These are phyloP conservation scores for Eutypa lata DNA, from an alignment of 2,329 filamentous ascomycete genomes.

Conservation along the genomic window DNA sequence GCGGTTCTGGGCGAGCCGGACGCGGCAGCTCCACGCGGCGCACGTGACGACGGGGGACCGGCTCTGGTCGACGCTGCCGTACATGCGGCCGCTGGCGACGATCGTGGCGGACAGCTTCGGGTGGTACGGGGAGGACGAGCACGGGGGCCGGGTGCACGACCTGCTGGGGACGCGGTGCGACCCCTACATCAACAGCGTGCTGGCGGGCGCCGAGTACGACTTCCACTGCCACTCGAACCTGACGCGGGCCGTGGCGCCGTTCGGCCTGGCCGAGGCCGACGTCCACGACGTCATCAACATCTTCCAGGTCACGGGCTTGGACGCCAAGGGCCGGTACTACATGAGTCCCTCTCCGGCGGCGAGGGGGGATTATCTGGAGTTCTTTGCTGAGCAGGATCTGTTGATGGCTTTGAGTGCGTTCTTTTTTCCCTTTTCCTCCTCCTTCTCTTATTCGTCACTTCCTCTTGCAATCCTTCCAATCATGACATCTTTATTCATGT, in stretches of 20 bases:
- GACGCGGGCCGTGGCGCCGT: conserved; percentile 66
- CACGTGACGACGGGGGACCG: conserved; percentile 71
- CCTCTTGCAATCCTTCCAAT: background rate
- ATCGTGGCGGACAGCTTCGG: conserved; percentile 66
- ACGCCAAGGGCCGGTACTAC: conserved; percentile 70
- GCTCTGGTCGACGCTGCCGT: conserved; percentile 76
- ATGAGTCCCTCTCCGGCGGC: conserved; percentile 64
- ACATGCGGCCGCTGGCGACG: conserved; percentile 70
- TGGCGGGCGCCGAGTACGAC: conserved; percentile 59
- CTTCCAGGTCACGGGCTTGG: conserved; percentile 79
- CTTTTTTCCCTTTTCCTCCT: background rate
- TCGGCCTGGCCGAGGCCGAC: conserved; percentile 67
- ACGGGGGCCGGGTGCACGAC: conserved; percentile 71
- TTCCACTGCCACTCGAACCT: conserved; percentile 85
- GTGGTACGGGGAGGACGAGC: conserved; percentile 57
- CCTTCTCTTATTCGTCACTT: background rate
- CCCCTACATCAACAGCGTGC: conserved; percentile 75
- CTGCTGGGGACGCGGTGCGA: conserved; percentile 80
- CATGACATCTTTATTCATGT: background rate
- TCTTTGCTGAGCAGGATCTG: conserved; percentile 76
- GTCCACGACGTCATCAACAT: conserved; percentile 85
- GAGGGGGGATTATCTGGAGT: conserved; percentile 63
- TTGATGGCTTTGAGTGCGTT: conserved; percentile 54
- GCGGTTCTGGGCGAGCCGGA: conserved; percentile 77
- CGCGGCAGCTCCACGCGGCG: conserved; percentile 72